phyloP scores from a whole-genome alignment of 192 early-diverging fungal species.

The Chytriomyces hyalinus region DNA sequence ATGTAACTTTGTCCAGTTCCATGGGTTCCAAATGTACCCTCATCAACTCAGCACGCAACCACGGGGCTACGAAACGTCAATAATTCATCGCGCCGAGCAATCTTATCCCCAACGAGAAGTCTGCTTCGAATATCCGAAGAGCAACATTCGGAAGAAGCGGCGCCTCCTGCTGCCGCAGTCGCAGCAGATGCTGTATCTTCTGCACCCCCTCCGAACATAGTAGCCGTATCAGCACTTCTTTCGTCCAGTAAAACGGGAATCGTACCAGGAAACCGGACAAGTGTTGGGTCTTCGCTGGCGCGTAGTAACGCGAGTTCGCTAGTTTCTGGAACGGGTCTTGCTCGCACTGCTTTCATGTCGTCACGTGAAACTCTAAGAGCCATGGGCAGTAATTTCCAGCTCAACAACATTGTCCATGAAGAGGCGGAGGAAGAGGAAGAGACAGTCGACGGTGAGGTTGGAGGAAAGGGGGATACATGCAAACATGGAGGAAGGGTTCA shows the following conservation, averaged over 20 bases:
- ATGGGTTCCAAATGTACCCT: too few relatives aligned
- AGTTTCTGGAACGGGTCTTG: slow-evolving; percentile 3
- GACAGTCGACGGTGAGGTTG: background rate
- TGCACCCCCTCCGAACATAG: background rate
- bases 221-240: background rate
- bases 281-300: too few relatives aligned
- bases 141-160: slow-evolving; percentile 2
- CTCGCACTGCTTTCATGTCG: slow-evolving; percentile 24
- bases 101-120: slow-evolving; percentile 16
- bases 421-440: slow-evolving; percentile 32
- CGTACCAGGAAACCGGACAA: background rate
- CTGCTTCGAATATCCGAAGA: slow-evolving; percentile 12
- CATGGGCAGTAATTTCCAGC: slow-evolving; percentile 33
- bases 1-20: too few relatives aligned
- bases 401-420: slow-evolving; percentile 36
- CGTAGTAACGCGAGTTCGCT: background rate
- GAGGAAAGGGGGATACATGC: background rate
- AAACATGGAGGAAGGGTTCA: background rate
- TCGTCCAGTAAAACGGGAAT: background rate
- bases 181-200: background rate
- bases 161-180: too few relatives aligned
- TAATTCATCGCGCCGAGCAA: background rate
- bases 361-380: slow-evolving; percentile 3
- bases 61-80: background rate
- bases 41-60: too few relatives aligned